Base-by-base conservation (phyloP, 2,329 filamentous ascomycete genomes). In the Colletotrichum gloeosporioides region DNA sequence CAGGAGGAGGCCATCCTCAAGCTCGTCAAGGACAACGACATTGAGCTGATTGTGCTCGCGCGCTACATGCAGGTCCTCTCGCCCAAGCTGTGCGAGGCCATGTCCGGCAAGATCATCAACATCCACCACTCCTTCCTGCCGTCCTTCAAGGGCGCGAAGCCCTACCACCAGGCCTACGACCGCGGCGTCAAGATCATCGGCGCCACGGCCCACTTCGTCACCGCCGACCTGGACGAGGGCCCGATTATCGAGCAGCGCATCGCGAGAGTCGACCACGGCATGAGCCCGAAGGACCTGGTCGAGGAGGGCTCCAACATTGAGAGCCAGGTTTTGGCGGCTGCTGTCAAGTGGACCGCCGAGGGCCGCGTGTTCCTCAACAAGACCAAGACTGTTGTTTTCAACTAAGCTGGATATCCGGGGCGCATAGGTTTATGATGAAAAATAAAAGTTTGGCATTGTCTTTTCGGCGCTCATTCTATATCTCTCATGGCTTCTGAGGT, bases 61-160 rank as follows among this genome's bases (percentile, higher is more conserved):
- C 92, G 95, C 76, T 97, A 97, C 87, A 97, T 97, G 95, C 95
- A 97, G 87, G 94, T 97, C 36, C 89, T 97, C 13, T 94, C 92
- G 27, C 94, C 94, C 0, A 90, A 86, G 10, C 88, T 97, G 55
- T 97, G 95, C 87, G 86, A 89, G 74, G 94, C 92, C 80, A 96
- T 97, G 94, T 94, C 92, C 67, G 95, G 95, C 75, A 93, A 92
- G 83, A 97, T 97, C 87, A 96, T 97, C 93, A 97, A 97, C 87
- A 96, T 97, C 85, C 95, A 97, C 87, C 95, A 97, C 87, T 94
- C 91, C 79, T 97, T 97, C 91, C 84, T 97, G 89, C 95, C 95
- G 0, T 93, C 91, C 12, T 97, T 97, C 91, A 97, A 97, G 89
- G 95, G 95, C 77, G 95, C 95, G 34, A 95, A 95, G 86, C 95